Evolutionary conservation across 2,329 filamentous ascomycete species (phyloP).

Genomic region (Leptodontidium sp.): DNA sequence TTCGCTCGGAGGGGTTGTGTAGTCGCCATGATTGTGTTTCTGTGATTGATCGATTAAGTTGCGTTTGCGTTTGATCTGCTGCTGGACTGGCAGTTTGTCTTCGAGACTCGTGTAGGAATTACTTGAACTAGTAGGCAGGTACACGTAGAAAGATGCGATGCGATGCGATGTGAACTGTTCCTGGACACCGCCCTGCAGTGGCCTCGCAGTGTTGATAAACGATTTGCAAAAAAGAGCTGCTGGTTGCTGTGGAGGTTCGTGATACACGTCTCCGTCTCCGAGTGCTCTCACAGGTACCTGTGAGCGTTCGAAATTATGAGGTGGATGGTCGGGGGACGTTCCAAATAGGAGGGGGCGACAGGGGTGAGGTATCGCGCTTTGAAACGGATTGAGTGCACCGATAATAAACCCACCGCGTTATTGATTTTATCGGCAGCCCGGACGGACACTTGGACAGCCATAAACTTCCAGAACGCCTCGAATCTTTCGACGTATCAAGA

Average conservation of each 20-base stretch:
- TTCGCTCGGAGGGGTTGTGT: conserved; percentile 41
- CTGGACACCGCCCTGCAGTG: conserved; percentile 34
- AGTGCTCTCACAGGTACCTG: background rate
- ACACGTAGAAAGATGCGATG: conserved; percentile 17
- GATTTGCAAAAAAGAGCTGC: background rate
- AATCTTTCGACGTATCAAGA: conserved; percentile 17
- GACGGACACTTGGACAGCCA: conserved; percentile 22
- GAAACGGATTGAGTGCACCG: conserved; percentile 32
- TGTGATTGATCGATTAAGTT: conserved; percentile 24
- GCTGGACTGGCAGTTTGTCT: conserved; percentile 14
- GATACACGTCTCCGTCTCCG: conserved; percentile 31
- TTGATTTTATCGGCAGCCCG: conserved; percentile 20
- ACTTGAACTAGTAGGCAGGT: conserved; percentile 6
- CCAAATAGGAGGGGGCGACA: conserved; percentile 25
- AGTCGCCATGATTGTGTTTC: conserved; percentile 52
- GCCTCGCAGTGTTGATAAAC: conserved; percentile 23
- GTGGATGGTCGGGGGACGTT: conserved; percentile 24
- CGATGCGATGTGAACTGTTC: conserved; percentile 1
- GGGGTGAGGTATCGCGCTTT: conserved; percentile 28
- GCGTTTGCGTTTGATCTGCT: conserved; percentile 19
- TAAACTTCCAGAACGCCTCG: conserved; percentile 33
- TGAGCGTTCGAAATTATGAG: conserved; percentile 25
- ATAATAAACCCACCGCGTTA: conserved; percentile 29
- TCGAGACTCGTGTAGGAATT: conserved; percentile 3
- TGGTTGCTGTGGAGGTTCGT: conserved; percentile 39